A percentile compares a stretch with the other conserved stretches of the same genome.
phyloP scores from a whole-genome alignment of 192 early-diverging fungal genomes.

The Coemansia sp. region DNA sequence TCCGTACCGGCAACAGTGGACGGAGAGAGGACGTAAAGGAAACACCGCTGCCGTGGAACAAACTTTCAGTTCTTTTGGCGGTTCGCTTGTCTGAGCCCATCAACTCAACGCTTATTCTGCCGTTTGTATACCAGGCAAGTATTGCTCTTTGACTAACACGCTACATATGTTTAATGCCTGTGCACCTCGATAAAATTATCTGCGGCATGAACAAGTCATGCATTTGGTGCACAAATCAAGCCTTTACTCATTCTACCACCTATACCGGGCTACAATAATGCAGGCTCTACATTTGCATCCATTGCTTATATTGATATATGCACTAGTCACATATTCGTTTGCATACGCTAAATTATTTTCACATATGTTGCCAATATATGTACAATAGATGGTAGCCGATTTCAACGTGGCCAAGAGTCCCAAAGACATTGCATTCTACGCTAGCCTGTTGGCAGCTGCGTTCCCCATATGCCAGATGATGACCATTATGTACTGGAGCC shows the following conservation, averaged over 20 bases:
- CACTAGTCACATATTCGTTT: neutral
- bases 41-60: conserved; percentile 49
- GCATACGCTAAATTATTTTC: neutral
- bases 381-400: conserved; percentile 59
- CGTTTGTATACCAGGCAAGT: conserved; percentile 75
- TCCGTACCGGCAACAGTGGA: neutral
- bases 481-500: conserved; percentile 66
- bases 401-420: conserved; percentile 68
- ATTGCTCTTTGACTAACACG: neutral
- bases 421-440: conserved; percentile 78
- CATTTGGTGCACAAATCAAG: neutral
- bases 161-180: neutral
- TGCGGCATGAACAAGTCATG: neutral
- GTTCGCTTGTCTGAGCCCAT: conserved; percentile 66
- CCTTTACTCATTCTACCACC: neutral
- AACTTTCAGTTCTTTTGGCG: conserved; percentile 27
- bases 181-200: too few species aligned
- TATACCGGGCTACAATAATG: too few species aligned
- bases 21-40: conserved; percentile 12
- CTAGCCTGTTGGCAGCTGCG: conserved; percentile 51
- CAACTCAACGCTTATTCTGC: conserved; percentile 73
- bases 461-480: conserved; percentile 56
- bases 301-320: neutral
- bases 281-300: neutral
- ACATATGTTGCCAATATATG: conserved; percentile 14